These are phyloP conservation scores for Claviceps sp. DNA, from an alignment of 2,329 filamentous ascomycete genomes.

Conservation along the genomic window DNA sequence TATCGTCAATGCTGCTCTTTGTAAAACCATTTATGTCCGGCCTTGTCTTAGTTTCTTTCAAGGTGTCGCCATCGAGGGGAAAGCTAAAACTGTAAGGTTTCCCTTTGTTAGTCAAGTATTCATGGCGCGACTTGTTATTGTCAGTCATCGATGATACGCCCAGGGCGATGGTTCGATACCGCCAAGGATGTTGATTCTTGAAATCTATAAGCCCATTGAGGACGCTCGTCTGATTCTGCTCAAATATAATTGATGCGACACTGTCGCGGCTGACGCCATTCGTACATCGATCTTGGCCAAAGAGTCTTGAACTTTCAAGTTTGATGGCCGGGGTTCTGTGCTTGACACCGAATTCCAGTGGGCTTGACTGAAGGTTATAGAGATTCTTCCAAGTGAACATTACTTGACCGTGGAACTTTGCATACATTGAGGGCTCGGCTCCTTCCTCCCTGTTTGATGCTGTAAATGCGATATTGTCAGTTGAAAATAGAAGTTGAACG, in stretches of 20 bases:
- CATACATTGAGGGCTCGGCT: constrained; percentile 35
- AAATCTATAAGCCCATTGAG: constrained; percentile 25
- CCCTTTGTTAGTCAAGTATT: constrained; percentile 19
- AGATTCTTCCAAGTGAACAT: background rate
- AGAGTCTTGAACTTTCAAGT: constrained; percentile 7
- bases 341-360: constrained; percentile 4
- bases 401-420: constrained; percentile 1
- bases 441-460: constrained; percentile 11
- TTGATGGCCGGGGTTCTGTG: background rate
- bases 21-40: constrained; percentile 24
- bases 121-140: background rate
- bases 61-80: constrained; percentile 28
- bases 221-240: constrained; percentile 25
- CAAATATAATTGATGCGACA: constrained; percentile 22
- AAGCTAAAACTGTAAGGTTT: constrained; percentile 36
- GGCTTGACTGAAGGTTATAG: constrained; percentile 7
- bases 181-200: constrained; percentile 7
- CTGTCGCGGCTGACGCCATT: constrained; percentile 18
- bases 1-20: constrained; percentile 42
- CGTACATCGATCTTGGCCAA: constrained; percentile 10
- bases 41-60: constrained; percentile 14
- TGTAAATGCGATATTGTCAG: background rate
- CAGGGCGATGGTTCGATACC: background rate
- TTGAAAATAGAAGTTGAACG: background rate
- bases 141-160: background rate